Percentiles rank a stretch among this genome's conserved stretches.
Conservation (phyloP, 768 basidiomycete species). For the Hericium alpestre region DNA sequence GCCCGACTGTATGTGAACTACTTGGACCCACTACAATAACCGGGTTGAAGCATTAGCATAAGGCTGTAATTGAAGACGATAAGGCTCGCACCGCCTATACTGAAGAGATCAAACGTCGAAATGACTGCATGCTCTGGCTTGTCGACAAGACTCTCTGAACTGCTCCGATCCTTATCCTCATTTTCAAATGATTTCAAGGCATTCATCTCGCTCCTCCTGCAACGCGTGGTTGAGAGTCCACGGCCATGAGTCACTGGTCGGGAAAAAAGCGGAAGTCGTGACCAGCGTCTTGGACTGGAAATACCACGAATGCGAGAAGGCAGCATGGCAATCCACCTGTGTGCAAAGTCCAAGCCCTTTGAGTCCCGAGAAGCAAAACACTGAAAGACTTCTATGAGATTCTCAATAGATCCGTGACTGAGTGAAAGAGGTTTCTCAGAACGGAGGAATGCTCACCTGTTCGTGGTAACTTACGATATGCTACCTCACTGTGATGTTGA, state of each 20-base stretch:
- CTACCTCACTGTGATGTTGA: too few relatives aligned
- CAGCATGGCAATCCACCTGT: too few relatives aligned
- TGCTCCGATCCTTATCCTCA: neutral
- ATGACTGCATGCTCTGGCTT: slow-evolving; percentile 75
- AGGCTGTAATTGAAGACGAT: neutral
- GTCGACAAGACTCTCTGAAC: neutral
- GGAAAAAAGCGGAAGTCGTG: too few relatives aligned
- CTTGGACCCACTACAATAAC: slow-evolving; percentile 41
- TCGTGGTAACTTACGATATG: too few relatives aligned
- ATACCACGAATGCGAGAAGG: too few relatives aligned
- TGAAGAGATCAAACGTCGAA: slow-evolving; percentile 87
- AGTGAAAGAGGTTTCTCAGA: too few relatives aligned
- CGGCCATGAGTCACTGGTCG: neutral
- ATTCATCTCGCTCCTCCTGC: neutral
- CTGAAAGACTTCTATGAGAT: too few relatives aligned
- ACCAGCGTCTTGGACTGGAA: too few relatives aligned
- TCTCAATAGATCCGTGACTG: too few relatives aligned
- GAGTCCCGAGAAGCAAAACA: too few relatives aligned
- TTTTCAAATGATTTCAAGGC: neutral
- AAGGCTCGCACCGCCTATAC: slow-evolving; percentile 60
- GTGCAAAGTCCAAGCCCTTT: too few relatives aligned
- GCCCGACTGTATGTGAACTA: slow-evolving; percentile 60
- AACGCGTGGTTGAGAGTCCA: neutral
- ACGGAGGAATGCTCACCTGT: too few relatives aligned
- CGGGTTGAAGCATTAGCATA: neutral